Evolutionary conservation across 129 eudicot species (phyloP), one percentile per base, ranked within the genome.

Genomic region (Helianthus tuberosus): DNA sequence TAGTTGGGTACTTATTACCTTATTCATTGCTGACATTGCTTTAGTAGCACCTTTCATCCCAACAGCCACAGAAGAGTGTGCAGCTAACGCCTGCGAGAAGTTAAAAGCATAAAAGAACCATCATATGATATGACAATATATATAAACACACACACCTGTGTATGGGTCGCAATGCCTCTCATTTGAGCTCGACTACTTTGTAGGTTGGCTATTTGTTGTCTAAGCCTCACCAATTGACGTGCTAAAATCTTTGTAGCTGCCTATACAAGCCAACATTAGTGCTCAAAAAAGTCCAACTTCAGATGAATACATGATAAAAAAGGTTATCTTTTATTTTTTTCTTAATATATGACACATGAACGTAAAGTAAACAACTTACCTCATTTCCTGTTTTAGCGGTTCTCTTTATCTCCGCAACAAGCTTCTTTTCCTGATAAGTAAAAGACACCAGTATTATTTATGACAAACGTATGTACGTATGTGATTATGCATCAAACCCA

Each of bases 1-100:
- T 15, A 29, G 15, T 27, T 0, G 29, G 11, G 36, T 15, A 29
- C 64, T 27, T 61, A 67, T 35, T 39, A 93, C 99, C 97, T 94
- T 90, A 83, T 90, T 94, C 96, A 94, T 94, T 14, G 96, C 99
- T 35, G 97, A 44, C 99, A 94, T 94, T 53, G 99, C 99, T 73
- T 90, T 90, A 46, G 91, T 94, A 52, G 99, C 97, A 83, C 99
- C 97, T 85, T 91, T 90, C 93, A 94, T 86, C 79, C 99, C 99
- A 81, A 71, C 87, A 77, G 99, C 89, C 67, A 94, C 97, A 71
- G 99, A 94, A 62, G 93, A 81, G 74, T 94, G 97, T 13, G 99
- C 99, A 81, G 96, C 86, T 75, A 94, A 83, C 3, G 99, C 97
- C 99, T 94, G 77, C 63, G 49, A 70, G 66, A 68, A 67, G 57